Base-by-base conservation (phyloP, 352 stramenopile species). In the Pythium brassicae region DNA sequence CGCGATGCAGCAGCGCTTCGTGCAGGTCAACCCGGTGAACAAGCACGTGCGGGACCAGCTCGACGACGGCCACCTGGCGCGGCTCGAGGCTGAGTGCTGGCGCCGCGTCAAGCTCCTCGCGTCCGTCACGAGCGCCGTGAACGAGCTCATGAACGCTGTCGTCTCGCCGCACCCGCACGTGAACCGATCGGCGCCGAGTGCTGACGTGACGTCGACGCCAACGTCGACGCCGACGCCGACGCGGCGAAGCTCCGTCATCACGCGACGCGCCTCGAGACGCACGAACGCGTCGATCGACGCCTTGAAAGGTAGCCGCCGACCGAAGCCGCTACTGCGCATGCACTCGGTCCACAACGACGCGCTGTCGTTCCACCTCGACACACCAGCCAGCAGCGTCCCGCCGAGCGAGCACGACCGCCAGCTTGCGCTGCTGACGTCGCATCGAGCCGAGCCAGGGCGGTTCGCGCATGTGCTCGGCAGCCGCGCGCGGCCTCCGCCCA, bases 11-110 rank as follows among this genome's bases (percentile, higher is more conserved):
- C 55, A 89, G 59, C 87, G 84, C 35, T 78, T 88, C 17, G 53
- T 76, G 11, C 55, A 70, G 5, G 59, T 82, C n/a, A 88, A 78
- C 43, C 79, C 79, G 0, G 52, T 87, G 7, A 87, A 78, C 55
- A 79, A 73, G n/a, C 66, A 81, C 26, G 35, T 88, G 12, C 55
- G 63, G 3, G 57, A 72, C 10, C 55, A 69, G 32, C 54, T 88
- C 8, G 65, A 71, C 19, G 74, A 86, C 17, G 53, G 65, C 0
- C 59, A 76, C 22, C n/a, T 88, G 4, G 54, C 52, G 6, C 26
- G 54, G 0, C 63, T 90, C 0, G 77, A 88, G 45, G 59, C 42
- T 0, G 79, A 90, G 44, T 81, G 71, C 55, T 90, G 79, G 79
- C 43, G 60, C 1, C 69, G 79, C 7, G 79, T 65, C 37, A 73